These are phyloP conservation scores for Eimeria maxima DNA, from an alignment of 169 alveolate species.

Conservation along the genomic window DNA sequence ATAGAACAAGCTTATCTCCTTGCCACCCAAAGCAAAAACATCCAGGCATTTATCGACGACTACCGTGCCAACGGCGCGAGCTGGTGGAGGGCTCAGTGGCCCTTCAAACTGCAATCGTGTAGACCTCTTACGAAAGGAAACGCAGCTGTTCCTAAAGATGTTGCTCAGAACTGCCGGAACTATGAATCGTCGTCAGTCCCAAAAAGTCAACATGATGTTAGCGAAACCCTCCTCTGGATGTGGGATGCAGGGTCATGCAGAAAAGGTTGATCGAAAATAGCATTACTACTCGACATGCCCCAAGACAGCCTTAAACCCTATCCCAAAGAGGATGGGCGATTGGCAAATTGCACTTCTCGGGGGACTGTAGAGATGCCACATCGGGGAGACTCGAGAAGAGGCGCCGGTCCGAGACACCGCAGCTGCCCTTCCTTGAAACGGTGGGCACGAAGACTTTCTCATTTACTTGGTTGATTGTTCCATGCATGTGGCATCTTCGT, in stretches of 20 bases:
- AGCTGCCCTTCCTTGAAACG: background rate
- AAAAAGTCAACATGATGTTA: background rate
- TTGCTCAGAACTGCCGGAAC: slow-evolving; percentile 18
- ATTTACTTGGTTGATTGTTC: background rate
- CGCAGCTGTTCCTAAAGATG: background rate
- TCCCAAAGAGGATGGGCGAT: background rate
- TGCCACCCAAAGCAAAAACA: background rate
- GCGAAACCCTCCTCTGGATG: background rate
- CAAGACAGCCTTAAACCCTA: background rate
- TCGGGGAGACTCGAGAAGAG: background rate
- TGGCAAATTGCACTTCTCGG: background rate
- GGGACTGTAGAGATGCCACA: background rate
- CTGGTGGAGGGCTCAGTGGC: slow-evolving; percentile 56
- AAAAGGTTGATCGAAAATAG: background rate
- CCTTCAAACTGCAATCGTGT: background rate
- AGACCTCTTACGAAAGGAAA: background rate
- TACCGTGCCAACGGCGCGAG: background rate
- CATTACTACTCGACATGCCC: background rate
- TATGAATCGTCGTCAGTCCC: background rate
- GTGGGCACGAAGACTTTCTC: background rate
- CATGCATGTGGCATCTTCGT: background rate
- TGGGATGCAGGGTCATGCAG: slow-evolving; percentile 35
- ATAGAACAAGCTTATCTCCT: background rate
- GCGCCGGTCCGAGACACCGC: background rate
- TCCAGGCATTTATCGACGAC: background rate